phyloP scores from a whole-genome alignment of 306 rosid species.

The Cucurbita pepo region DNA sequence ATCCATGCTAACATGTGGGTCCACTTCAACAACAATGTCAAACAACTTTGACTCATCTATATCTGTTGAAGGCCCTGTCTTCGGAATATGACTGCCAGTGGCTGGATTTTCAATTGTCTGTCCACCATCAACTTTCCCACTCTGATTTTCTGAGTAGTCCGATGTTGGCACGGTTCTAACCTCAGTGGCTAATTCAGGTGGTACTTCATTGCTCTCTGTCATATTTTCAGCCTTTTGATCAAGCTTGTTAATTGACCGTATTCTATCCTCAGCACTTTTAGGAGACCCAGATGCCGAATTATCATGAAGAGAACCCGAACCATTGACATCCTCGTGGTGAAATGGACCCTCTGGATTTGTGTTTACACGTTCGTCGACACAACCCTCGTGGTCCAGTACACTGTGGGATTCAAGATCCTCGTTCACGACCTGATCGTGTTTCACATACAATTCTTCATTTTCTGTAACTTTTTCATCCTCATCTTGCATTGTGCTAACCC shows the following conservation, averaged over 20 bases:
- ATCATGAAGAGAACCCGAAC: not conserved
- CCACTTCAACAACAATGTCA: slow-evolving; percentile 38
- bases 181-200: not conserved
- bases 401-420: not conserved
- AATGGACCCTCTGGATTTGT: not conserved
- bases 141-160: slow-evolving; percentile 10
- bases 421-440: not conserved
- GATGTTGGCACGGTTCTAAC: not conserved
- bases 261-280: slow-evolving; percentile 1
- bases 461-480: not conserved
- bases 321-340: not conserved
- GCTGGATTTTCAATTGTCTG: slow-evolving; percentile 13
- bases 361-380: too few relatives aligned
- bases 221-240: not conserved
- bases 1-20: slow-evolving; percentile 12
- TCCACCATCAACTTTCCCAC: slow-evolving; percentile 8
- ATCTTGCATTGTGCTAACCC: not conserved
- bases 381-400: not conserved
- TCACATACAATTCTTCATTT: not conserved
- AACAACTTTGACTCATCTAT: slow-evolving; percentile 8
- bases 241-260: slow-evolving; percentile 5
- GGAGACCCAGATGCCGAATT: not conserved
- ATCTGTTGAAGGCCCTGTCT: slow-evolving; percentile 3
- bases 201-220: slow-evolving; percentile 3
- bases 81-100: not conserved